Evolutionary conservation across 768 basidiomycete genomes (phyloP).

Genomic region (Suillus fuscotomentosus): DNA sequence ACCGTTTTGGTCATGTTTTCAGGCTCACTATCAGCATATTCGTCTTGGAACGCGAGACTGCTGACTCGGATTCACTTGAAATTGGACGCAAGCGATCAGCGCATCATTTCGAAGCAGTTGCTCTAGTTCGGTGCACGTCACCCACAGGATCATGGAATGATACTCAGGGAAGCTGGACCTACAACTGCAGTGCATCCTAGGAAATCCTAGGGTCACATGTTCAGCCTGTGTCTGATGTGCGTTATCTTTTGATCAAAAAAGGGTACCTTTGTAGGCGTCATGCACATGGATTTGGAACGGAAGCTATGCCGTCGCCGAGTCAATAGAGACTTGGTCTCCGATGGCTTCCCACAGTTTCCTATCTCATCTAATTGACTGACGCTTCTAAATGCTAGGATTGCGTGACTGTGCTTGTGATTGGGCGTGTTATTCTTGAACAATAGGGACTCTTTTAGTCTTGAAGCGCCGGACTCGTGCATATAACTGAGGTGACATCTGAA

Average conservation of each 20-base stretch:
- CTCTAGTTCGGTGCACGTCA: background rate
- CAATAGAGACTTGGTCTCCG: background rate
- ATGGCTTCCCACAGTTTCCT: background rate
- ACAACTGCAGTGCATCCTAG: slow-evolving; percentile 1
- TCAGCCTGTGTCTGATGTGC: background rate
- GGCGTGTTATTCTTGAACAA: background rate
- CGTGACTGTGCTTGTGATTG: background rate
- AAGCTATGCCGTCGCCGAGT: background rate
- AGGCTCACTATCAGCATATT: background rate
- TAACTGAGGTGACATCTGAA: background rate
- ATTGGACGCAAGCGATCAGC: background rate
- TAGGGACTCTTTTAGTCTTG: background rate
- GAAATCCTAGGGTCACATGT: background rate
- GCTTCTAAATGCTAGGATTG: slow-evolving; percentile 4
- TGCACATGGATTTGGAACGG: background rate
- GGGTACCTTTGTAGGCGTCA: background rate
- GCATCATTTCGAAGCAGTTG: background rate
- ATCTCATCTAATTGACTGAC: background rate
- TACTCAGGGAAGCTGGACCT: background rate
- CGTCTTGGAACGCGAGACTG: background rate
- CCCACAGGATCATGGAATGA: background rate
- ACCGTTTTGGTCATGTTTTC: background rate
- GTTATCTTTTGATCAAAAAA: background rate
- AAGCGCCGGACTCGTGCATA: background rate
- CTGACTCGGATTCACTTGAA: background rate